Evolutionary conservation across 106 monocot species (phyloP), one percentile per base, ranked within the genome.

Genomic region (Xerophyta viscosa): DNA sequence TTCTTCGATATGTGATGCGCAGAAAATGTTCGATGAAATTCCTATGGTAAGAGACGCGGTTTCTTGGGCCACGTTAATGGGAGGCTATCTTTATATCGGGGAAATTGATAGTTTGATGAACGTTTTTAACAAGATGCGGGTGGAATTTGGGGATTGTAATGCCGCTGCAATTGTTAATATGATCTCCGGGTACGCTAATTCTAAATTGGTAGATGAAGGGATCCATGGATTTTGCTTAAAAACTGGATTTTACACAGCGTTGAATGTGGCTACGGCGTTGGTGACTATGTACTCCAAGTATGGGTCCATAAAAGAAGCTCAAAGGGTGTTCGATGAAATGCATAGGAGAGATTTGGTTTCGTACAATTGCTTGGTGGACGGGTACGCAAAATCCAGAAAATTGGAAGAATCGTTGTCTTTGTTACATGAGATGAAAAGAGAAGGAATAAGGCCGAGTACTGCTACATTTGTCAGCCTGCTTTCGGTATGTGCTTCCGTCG

Each of bases 311-410:
- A 70, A 64, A 37, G 39, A 27, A 3, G 83, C 78, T 29, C 27
- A 41, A 20, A 41, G 12, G 24, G 15, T 71, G 19, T 83, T 83
- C 18, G 63, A 71, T 10, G 36, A 50, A 15, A 53, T 63, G 24
- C 26, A 45, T 11, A 22, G 22, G 13, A 77, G 48, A 39, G 83
- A 83, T 46, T 27, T 74, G 29, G 78, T 83, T 19, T 24, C 67
- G 62, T 84, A 74, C 47, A 84, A 84, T 42, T 71, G 63, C 48
- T 67, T 84, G 54, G 61, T 84, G 1, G 74, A 78, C 48, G 83
- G 70, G 17, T 78, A 74, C 31, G 74, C 64, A 0, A 84, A 53
- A 36, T 20, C 12, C 8, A 66, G 71, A 0, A 20, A 2, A 6
- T 7, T 78, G 24, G 67, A 84, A 22, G 46, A 71, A 22, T 74